Evolutionary conservation across 2,329 filamentous ascomycete genomes (phyloP).

Genomic region (Trichoderma asperellum): DNA sequence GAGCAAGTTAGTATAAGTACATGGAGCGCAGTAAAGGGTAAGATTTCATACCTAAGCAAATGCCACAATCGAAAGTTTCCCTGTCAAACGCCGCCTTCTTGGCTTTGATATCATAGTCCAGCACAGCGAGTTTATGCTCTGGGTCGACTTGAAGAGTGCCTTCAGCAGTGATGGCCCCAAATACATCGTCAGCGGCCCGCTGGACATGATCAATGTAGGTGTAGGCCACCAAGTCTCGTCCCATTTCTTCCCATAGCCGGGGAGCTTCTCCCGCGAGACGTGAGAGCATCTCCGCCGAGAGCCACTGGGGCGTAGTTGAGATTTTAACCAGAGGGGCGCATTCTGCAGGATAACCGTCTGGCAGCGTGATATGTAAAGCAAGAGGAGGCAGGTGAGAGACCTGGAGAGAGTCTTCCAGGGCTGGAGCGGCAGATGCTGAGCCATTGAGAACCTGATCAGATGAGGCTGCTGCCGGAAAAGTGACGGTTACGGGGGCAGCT

Average conservation of each 20-base stretch:
- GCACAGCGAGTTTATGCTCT: slow-evolving; percentile 68
- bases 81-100: slow-evolving; percentile 77
- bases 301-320: slow-evolving; percentile 61
- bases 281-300: slow-evolving; percentile 53
- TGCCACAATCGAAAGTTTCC: slow-evolving; percentile 83
- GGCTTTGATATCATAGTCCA: slow-evolving; percentile 78
- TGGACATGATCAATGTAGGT: slow-evolving; percentile 67
- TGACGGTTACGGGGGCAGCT: slow-evolving; percentile 57
- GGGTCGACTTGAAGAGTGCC: slow-evolving; percentile 57
- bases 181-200: slow-evolving; percentile 61
- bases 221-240: slow-evolving; percentile 62
- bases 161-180: slow-evolving; percentile 57
- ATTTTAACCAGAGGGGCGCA: slow-evolving; percentile 56
- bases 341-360: slow-evolving; percentile 60
- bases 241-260: slow-evolving; percentile 65
- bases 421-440: slow-evolving; percentile 16
- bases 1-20: slow-evolving; percentile 31
- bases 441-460: slow-evolving; percentile 21
- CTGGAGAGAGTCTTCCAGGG: slow-evolving; percentile 50
- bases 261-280: slow-evolving; percentile 55
- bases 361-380: slow-evolving; percentile 57
- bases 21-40: no score
- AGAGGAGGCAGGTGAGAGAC: slow-evolving; percentile 63
- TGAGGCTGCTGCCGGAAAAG: slow-evolving; percentile 55
- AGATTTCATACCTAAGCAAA: slow-evolving; percentile 67